Evolutionary conservation across 2,329 filamentous ascomycete species (phyloP).

Genomic region (Colletotrichum tropicicola): DNA sequence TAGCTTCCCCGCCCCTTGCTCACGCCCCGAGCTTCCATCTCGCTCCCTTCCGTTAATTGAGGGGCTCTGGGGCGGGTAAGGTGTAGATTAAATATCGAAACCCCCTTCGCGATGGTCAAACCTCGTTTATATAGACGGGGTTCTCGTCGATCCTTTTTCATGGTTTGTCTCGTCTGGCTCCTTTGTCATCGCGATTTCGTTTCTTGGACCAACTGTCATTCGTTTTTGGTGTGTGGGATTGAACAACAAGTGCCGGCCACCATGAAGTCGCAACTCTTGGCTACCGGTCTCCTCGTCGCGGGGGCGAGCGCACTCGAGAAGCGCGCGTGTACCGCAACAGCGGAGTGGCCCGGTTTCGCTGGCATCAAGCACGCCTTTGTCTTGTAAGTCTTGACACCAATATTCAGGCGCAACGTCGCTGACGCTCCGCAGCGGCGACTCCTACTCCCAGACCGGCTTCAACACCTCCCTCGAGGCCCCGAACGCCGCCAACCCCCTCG

Average conservation of each 20-base stretch:
- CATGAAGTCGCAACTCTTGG: slow-evolving; percentile 14
- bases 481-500: slow-evolving; percentile 63
- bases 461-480: slow-evolving; percentile 60
- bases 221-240: background rate
- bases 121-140: slow-evolving; percentile 1
- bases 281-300: background rate
- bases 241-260: background rate
- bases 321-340: slow-evolving; percentile 35
- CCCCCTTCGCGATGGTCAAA: background rate
- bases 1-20: background rate
- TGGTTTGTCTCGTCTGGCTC: background rate
- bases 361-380: slow-evolving; percentile 51
- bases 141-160: background rate
- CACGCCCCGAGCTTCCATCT: background rate
- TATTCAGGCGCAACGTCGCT: no score
- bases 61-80: slow-evolving; percentile 14
- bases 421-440: slow-evolving; percentile 37
- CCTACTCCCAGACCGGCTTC: slow-evolving; percentile 56
- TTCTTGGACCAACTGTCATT: background rate
- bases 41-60: slow-evolving; percentile 14
- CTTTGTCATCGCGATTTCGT: background rate
- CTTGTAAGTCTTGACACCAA: slow-evolving; percentile 34
- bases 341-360: slow-evolving; percentile 45
- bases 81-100: slow-evolving; percentile 6
- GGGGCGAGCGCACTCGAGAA: slow-evolving; percentile 4